Conservation (phyloP, 2,329 filamentous ascomycete species). For the Hortaea sp. region DNA sequence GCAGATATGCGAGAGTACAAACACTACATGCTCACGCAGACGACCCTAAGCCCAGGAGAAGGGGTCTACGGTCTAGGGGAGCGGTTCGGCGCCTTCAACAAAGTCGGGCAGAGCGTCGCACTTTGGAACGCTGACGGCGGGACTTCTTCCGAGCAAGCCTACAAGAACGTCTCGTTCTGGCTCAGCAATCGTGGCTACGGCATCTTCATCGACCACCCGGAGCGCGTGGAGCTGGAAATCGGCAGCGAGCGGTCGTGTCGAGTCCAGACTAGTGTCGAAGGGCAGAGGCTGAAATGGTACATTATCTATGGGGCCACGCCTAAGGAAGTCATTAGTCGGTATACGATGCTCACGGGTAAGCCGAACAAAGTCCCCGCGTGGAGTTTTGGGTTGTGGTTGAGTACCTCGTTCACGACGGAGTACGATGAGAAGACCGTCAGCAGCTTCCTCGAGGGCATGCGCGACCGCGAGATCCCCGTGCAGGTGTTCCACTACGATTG, state of each 20-base stretch:
- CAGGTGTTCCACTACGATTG: conserved; percentile 69
- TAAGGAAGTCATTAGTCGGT: conserved; percentile 60
- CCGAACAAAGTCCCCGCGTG: conserved; percentile 57
- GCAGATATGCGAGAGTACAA: conserved; percentile 38
- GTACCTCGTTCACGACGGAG: conserved; percentile 63
- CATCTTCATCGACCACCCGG: conserved; percentile 62
- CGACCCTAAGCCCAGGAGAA: conserved; percentile 44
- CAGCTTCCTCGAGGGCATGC: conserved; percentile 60
- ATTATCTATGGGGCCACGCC: conserved; percentile 62
- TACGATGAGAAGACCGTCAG: conserved; percentile 62
- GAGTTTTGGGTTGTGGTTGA: conserved; percentile 70
- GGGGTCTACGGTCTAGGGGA: conserved; percentile 66
- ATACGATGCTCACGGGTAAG: conserved; percentile 57
- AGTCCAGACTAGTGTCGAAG: conserved; percentile 58
- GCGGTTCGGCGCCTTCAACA: conserved; percentile 66
- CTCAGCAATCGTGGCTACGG: conserved; percentile 65
- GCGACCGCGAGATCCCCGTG: conserved; percentile 52
- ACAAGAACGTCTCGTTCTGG: conserved; percentile 64
- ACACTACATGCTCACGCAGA: conserved; percentile 38
- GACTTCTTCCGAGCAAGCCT: conserved; percentile 59
- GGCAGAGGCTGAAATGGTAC: conserved; percentile 63
- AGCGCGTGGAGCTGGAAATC: conserved; percentile 61
- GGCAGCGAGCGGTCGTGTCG: conserved; percentile 63
- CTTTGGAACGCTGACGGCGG: conserved; percentile 55
- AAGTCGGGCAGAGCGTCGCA: conserved; percentile 59